phyloP scores from a whole-genome alignment of 495 filamentous ascomycete species.

The Penicillium roqueforti region DNA sequence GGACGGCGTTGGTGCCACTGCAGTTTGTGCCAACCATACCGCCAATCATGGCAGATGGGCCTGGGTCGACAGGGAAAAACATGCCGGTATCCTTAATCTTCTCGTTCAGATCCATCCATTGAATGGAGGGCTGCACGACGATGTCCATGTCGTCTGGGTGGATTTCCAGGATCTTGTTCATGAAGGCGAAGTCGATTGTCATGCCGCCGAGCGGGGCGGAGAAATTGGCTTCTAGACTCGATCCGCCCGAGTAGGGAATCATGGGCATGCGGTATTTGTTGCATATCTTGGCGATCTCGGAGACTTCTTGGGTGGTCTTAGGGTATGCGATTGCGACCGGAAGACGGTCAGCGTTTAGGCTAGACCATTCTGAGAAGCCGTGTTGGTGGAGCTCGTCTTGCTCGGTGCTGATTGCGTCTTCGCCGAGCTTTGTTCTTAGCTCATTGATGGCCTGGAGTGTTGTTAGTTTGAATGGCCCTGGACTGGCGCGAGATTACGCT shows the following conservation, averaged over 20 bases:
- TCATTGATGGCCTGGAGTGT: constrained; percentile 54
- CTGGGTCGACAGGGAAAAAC: constrained; percentile 88
- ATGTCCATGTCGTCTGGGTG: constrained; percentile 89
- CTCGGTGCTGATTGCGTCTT: constrained; percentile 77
- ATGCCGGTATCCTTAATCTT: constrained; percentile 69
- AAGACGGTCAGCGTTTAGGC: constrained; percentile 69
- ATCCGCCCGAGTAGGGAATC: constrained; percentile 79
- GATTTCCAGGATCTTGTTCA: constrained; percentile 76
- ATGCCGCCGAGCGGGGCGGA: constrained; percentile 80
- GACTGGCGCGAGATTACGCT: constrained; percentile 2
- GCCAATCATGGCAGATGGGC: constrained; percentile 71
- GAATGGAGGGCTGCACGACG: constrained; percentile 82
- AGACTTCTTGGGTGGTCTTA: constrained; percentile 74
- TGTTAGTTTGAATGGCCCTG: constrained; percentile 27
- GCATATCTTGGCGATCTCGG: constrained; percentile 74
- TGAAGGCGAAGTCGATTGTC: constrained; percentile 81
- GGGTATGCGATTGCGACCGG: constrained; percentile 82
- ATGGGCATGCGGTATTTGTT: constrained; percentile 80
- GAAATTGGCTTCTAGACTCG: constrained; percentile 85
- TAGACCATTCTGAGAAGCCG: constrained; percentile 88
- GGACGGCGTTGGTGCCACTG: constrained; percentile 87
- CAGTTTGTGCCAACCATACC: constrained; percentile 96
- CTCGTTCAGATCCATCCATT: constrained; percentile 88
- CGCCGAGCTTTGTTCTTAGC: constrained; percentile 54
- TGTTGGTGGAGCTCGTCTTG: constrained; percentile 75